A percentile compares a stretch with the other conserved stretches of the same genome.
These are phyloP conservation scores for Oryza glumipatula DNA, from an alignment of 176 grass and related monocot species.

Conservation along the genomic window DNA sequence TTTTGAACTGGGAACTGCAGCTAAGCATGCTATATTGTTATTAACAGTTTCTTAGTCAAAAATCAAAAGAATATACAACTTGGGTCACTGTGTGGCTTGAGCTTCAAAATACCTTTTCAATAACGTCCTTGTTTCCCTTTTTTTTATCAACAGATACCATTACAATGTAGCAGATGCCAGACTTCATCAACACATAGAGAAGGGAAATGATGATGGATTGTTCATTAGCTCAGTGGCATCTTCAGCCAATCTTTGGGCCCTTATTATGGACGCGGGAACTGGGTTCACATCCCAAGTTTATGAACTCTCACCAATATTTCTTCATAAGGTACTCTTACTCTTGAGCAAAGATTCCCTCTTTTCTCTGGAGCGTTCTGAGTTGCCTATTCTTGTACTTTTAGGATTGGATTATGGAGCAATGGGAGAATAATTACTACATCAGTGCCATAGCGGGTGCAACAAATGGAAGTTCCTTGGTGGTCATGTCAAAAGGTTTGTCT, in stretches of 20 bases:
- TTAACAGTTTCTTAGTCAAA: not conserved
- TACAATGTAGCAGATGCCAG: conserved; percentile 94
- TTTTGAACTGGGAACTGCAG: conserved; percentile 16
- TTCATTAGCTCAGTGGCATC: conserved; percentile 95
- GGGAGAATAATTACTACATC: conserved; percentile 99
- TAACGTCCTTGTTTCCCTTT: conserved; percentile 13
- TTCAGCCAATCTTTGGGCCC: conserved; percentile 89
- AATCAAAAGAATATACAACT: not conserved
- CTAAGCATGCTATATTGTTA: conserved; percentile 27
- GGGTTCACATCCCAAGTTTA: conserved; percentile 94
- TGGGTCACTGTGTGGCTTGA: not conserved
- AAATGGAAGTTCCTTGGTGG: conserved; percentile 94
- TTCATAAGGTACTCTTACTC: conserved; percentile 77
- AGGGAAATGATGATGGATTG: conserved; percentile 95
- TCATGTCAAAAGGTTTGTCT: conserved; percentile 95
- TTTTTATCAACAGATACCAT: conserved; percentile 71
- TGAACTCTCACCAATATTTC: conserved; percentile 89
- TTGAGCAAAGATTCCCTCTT: conserved; percentile 26
- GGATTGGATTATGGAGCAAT: conserved; percentile 99
- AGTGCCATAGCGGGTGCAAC: conserved; percentile 90
- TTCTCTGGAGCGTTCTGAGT: conserved; percentile 20
- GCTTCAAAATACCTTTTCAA: conserved; percentile 1
- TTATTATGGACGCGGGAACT: conserved; percentile 99
- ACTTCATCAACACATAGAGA: conserved; percentile 96
- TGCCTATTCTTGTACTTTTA: conserved; percentile 40